phyloP scores from a whole-genome alignment of 2,329 filamentous ascomycete species.

The Talaromyces sp. region DNA sequence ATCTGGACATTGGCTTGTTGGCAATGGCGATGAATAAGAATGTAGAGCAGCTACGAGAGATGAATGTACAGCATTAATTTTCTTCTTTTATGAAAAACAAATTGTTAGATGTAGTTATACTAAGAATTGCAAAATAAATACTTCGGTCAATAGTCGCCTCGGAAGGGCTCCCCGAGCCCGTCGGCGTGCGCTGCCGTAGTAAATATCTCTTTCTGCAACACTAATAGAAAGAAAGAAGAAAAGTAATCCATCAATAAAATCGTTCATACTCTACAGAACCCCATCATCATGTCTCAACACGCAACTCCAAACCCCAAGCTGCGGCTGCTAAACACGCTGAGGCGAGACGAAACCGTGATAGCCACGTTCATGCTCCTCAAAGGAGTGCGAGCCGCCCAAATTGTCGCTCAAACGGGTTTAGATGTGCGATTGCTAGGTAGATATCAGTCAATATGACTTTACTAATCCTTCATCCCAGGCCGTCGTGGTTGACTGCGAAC shows the following conservation, averaged over 20 bases:
- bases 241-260: too few relatives aligned
- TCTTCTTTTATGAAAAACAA: not conserved
- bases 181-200: not conserved
- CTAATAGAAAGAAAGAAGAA: too few relatives aligned
- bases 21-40: slow-evolving; percentile 11
- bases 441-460: not conserved
- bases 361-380: slow-evolving; percentile 4
- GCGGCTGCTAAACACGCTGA: not conserved
- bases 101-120: too few relatives aligned
- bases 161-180: not conserved
- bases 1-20: slow-evolving; percentile 14
- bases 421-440: not conserved
- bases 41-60: slow-evolving; percentile 3
- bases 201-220: not conserved
- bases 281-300: not conserved
- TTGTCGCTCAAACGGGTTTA: slow-evolving; percentile 2
- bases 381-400: slow-evolving; percentile 1
- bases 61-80: not conserved
- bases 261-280: too few relatives aligned
- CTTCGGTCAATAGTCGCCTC: not conserved
- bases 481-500: slow-evolving; percentile 1
- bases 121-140: too few relatives aligned
- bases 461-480: not conserved
- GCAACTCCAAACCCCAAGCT: not conserved
- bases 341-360: not conserved